A percentile compares a stretch with the other conserved stretches of the same genome.
phyloP scores from a whole-genome alignment of 2,329 filamentous ascomycete species.

The Cyphellophora europaea region DNA sequence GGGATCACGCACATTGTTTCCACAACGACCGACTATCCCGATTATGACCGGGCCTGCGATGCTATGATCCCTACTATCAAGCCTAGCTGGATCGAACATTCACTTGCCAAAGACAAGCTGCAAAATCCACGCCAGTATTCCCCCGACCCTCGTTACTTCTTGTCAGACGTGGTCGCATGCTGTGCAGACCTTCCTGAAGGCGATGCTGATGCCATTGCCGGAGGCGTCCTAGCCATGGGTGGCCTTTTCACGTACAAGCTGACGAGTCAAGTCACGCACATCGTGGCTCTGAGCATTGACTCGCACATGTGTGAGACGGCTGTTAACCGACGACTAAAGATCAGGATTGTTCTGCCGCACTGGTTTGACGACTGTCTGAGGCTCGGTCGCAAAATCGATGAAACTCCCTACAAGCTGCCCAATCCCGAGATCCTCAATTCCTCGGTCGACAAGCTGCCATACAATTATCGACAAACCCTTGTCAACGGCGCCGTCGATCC shows the following conservation, averaged over 20 bases:
- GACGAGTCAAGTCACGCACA: constrained; percentile 70
- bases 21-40: constrained; percentile 81
- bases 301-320: constrained; percentile 61
- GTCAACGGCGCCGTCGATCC: constrained; percentile 57
- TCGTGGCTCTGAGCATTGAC: constrained; percentile 71
- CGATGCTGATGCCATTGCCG: constrained; percentile 87
- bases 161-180: constrained; percentile 72
- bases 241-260: constrained; percentile 68
- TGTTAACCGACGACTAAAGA: constrained; percentile 54
- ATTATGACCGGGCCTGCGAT: constrained; percentile 66
- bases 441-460: constrained; percentile 44
- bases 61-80: constrained; percentile 77
- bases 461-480: constrained; percentile 49
- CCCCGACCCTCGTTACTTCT: constrained; percentile 83
- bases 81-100: constrained; percentile 67
- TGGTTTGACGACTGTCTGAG: constrained; percentile 97
- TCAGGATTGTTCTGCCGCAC: constrained; percentile 72
- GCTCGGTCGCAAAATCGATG: constrained; percentile 82
- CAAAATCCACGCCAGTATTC: constrained; percentile 76
- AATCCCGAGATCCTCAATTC: constrained; percentile 69
- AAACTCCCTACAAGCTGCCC: constrained; percentile 75
- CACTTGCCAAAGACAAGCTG: constrained; percentile 58
- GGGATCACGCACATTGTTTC: constrained; percentile 59
- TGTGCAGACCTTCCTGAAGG: constrained; percentile 75
- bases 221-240: constrained; percentile 80